Evolutionary conservation across 1,284 basidiomycete genomes (phyloP).

Genomic region (Melampsora abietis-canadensis): DNA sequence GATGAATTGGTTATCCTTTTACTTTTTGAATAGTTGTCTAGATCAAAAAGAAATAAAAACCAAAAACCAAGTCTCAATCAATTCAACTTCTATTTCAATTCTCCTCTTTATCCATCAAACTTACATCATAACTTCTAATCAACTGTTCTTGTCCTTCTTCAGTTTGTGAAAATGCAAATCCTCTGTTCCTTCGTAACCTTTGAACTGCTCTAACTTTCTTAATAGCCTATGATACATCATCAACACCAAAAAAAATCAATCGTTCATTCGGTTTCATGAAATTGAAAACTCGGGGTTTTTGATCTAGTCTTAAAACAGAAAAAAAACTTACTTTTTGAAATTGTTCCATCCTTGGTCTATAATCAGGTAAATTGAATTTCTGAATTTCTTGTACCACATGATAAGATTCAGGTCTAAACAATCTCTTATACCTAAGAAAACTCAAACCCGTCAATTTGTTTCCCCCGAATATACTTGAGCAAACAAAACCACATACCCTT

Average conservation of each 20-base stretch:
- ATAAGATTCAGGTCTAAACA: conserved; percentile 84
- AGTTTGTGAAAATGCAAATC: conserved; percentile 87
- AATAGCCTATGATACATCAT: conserved; percentile 75
- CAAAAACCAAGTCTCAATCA: too few relatives aligned
- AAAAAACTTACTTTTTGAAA: conserved; percentile 53
- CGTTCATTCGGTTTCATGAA: neutral
- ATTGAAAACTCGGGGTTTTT: neutral
- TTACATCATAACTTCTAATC: conserved; percentile 50
- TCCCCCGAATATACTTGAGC: neutral
- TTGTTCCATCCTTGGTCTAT: conserved; percentile 94
- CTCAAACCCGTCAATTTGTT: neutral
- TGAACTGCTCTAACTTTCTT: conserved; percentile 95
- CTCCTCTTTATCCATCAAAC: too few relatives aligned
- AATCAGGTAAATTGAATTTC: conserved; percentile 96
- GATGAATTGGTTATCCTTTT: conserved; percentile 15
- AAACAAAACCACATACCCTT: conserved; percentile 65
- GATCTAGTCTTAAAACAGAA: neutral
- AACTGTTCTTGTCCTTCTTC: conserved; percentile 52
- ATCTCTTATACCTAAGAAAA: conserved; percentile 71
- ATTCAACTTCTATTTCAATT: too few relatives aligned
- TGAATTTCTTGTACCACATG: conserved; percentile 89
- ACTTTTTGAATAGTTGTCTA: conserved; percentile 42
- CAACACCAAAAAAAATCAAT: neutral
- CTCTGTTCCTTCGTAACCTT: conserved; percentile 85
- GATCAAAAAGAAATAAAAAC: neutral